These are phyloP conservation scores for Dictyostelium purpureum DNA, from an alignment of 78 protist species.

Conservation along the genomic window DNA sequence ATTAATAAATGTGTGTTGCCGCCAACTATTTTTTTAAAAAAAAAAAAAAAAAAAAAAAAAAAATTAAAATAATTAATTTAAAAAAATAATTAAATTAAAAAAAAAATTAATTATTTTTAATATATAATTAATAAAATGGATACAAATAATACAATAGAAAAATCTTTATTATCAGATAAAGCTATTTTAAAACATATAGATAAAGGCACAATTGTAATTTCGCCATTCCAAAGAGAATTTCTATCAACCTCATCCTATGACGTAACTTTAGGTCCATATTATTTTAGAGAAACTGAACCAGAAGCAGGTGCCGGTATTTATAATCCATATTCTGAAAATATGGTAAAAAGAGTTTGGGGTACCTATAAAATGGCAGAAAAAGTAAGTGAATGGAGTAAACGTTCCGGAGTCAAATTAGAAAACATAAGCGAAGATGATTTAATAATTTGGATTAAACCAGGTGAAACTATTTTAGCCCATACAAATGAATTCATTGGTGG, in stretches of 20 bases:
- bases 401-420: conserved; percentile 51
- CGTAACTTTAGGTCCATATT: conserved; percentile 79
- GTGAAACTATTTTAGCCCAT: conserved; percentile 74
- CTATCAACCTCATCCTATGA: conserved; percentile 72
- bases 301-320: conserved; percentile 69
- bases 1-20: no score
- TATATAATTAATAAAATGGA: no score
- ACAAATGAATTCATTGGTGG: conserved; percentile 83
- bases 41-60: no score
- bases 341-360: conserved; percentile 81
- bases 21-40: no score
- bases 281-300: conserved; percentile 46
- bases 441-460: conserved; percentile 79
- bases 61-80: no score
- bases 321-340: conserved; percentile 70
- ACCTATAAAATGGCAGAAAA: conserved; percentile 47
- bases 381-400: conserved; percentile 13
- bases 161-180: conserved; percentile 58
- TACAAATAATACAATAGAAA: no score
- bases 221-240: conserved; percentile 51
- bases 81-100: no score
- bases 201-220: conserved; percentile 13
- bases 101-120: no score
- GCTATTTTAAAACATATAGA: conserved; percentile 55
- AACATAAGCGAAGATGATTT: conserved; percentile 53